phyloP scores from a whole-genome alignment of 208 protist genomes.

The Phytomonas francai region DNA sequence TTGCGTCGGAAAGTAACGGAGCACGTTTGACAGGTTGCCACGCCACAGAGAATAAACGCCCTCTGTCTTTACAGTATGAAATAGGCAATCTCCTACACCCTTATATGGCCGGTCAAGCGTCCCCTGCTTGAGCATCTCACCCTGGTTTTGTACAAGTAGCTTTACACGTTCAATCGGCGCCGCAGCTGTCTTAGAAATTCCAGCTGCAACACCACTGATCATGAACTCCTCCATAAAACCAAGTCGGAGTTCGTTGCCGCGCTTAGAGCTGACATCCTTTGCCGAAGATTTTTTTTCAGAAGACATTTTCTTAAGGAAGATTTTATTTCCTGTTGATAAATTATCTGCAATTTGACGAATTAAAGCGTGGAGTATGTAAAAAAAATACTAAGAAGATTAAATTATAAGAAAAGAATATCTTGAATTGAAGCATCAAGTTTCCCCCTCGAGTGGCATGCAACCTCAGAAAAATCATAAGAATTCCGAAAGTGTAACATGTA shows the following conservation, averaged over 20 bases:
- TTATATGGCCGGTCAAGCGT: constrained; percentile 83
- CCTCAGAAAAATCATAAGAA: background rate
- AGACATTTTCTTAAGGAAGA: constrained; percentile 4
- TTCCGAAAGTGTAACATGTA: constrained; percentile 7
- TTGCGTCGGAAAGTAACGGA: constrained; percentile 98
- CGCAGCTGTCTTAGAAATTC: constrained; percentile 88
- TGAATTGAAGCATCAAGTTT: background rate
- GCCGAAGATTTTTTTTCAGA: constrained; percentile 11
- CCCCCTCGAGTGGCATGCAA: background rate
- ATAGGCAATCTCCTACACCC: constrained; percentile 94
- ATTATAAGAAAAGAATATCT: background rate
- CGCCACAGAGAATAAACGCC: constrained; percentile 94
- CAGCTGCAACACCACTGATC: constrained; percentile 68
- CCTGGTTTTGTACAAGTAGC: constrained; percentile 93
- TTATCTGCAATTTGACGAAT: background rate
- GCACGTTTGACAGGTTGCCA: constrained; percentile 95
- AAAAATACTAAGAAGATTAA: constrained; percentile 7
- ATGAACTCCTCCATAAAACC: constrained; percentile 76
- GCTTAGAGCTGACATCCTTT: constrained; percentile 16
- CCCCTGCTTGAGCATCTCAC: constrained; percentile 75
- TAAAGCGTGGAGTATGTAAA: constrained; percentile 1
- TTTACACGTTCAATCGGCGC: constrained; percentile 96
- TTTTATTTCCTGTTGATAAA: constrained; percentile 5
- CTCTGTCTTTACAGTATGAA: constrained; percentile 87
- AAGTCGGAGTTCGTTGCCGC: constrained; percentile 33